Evolutionary conservation across 78 protist species (phyloP).

Genomic region (Dictyostelium intermedium): DNA sequence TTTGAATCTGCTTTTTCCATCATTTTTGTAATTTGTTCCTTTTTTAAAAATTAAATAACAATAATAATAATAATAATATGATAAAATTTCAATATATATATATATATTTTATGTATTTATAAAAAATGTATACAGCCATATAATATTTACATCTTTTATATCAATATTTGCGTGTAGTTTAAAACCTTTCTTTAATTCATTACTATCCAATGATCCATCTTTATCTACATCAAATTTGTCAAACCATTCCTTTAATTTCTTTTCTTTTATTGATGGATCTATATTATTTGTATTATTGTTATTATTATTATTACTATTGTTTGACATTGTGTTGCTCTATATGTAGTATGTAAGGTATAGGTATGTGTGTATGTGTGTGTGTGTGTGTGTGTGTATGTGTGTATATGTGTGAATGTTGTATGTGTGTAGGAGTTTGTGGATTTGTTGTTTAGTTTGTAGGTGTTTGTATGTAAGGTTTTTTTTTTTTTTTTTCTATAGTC

Average conservation of each 20-base stretch:
- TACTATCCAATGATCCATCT: conserved; percentile 29
- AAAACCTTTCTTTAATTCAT: conserved; percentile 53
- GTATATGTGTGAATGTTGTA: neutral
- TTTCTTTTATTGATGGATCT: neutral
- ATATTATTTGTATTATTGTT: conserved; percentile 24
- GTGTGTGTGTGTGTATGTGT: too few relatives aligned
- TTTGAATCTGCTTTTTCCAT: conserved; percentile 69
- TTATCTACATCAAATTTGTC: conserved; percentile 63
- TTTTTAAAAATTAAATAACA: neutral
- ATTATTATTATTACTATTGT: conserved; percentile 1
- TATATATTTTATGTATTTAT: too few relatives aligned
- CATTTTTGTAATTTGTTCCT: conserved; percentile 75
- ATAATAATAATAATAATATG: neutral
- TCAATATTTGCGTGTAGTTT: conserved; percentile 22
- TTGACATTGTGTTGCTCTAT: neutral
- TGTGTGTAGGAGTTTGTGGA: neutral
- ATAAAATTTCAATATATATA: neutral
- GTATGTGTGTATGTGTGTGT: neutral
- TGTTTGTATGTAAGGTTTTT: neutral
- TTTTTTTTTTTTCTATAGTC: neutral
- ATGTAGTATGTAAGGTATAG: neutral
- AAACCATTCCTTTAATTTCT: conserved; percentile 35
- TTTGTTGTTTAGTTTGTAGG: neutral
- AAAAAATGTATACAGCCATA: neutral
- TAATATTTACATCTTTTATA: conserved; percentile 43